Base-by-base conservation (phyloP, 305 asterid species). In the Ajuga reptans region DNA sequence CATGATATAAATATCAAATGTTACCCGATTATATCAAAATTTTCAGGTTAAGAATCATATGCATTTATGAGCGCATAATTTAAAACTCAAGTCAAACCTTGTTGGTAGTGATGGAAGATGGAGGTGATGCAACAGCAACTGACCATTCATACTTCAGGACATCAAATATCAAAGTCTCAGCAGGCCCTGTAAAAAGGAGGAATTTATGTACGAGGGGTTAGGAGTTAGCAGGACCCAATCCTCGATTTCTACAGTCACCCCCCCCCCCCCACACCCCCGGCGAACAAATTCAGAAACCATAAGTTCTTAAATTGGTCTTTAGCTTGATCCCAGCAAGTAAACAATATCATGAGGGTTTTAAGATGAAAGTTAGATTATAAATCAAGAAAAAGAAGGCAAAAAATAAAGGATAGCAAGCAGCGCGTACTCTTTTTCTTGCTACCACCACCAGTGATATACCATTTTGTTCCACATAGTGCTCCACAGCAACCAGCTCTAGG, bases 401-500 rank as follows among this genome's bases (percentile, higher is more conserved):
- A 57, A 18, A 54, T 51, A 31, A 63, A 64, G 27, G 37, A 39
- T 27, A 50, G 27, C 24, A 58, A 45, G 37, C 12, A 66, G 71
- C 52, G 72, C 93, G 15, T 89, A 94, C 99, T 77, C 66, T 82
- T 94, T 83, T 87, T 94, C 87, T 78, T 89, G 90, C 93, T 91
- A 72, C 96, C 97, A 74, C 99, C 99, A 33, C 98, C 99, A 9
- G 96, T 86, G 67, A 94, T 91, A 75, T 91, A 89, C 98, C 96
- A 94, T 85, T 87, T 94, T 54, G 96, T 82, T 73, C 98, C 97
- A 75, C 84, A 83, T 21, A 91, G 93, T 63, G 92, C 98, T 65
- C 98, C 96, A 42, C 99, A 86, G 75, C 96, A 91, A 51, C 99
- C 99, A 73, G 98, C 91, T 85, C 99, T 83, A 69, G 99, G 98